Percentiles rank a stretch among this genome's conserved stretches.
Evolutionary conservation across 1,284 basidiomycete species (phyloP).

Genomic region (Cutaneotrichosporon sp.): DNA sequence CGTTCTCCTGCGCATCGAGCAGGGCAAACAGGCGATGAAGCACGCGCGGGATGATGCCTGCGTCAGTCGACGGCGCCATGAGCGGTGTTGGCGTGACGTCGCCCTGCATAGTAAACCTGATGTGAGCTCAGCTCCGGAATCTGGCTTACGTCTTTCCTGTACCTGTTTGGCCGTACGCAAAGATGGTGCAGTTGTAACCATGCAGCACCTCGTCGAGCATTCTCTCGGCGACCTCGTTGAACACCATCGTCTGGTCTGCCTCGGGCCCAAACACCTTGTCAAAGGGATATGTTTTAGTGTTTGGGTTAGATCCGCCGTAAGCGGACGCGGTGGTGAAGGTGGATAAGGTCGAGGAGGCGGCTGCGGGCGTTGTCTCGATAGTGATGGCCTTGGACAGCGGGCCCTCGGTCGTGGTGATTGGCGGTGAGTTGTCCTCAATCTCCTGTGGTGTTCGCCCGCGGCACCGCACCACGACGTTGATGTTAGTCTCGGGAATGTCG

Average conservation of each 20-base stretch:
- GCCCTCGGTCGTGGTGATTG: conserved; percentile 70
- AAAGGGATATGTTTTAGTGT: conserved; percentile 80
- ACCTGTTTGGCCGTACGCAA: conserved; percentile 98
- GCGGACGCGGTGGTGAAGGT: conserved; percentile 46
- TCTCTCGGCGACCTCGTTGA: conserved; percentile 85
- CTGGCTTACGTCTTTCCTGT: conserved; percentile 89
- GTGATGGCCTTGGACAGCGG: conserved; percentile 68
- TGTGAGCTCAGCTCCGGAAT: neutral
- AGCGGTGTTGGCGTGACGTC: conserved; percentile 69
- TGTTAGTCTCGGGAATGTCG: conserved; percentile 54
- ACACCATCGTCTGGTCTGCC: conserved; percentile 91
- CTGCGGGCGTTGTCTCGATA: conserved; percentile 59
- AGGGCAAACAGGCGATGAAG: conserved; percentile 88
- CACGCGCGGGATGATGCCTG: conserved; percentile 96
- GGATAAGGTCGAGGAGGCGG: conserved; percentile 23
- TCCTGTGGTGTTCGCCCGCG: conserved; percentile 63
- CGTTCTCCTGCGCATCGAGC: conserved; percentile 63
- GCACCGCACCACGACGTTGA: conserved; percentile 86
- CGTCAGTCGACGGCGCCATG: conserved; percentile 78
- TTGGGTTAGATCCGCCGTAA: conserved; percentile 45
- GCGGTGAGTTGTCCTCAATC: conserved; percentile 70
- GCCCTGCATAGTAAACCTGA: conserved; percentile 90
- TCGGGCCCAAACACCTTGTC: conserved; percentile 94
- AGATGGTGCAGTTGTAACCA: conserved; percentile 97
- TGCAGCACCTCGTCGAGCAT: conserved; percentile 88